Conservation (phyloP, 169 alveolate genomes). For the Cardiosporidium cionae region DNA sequence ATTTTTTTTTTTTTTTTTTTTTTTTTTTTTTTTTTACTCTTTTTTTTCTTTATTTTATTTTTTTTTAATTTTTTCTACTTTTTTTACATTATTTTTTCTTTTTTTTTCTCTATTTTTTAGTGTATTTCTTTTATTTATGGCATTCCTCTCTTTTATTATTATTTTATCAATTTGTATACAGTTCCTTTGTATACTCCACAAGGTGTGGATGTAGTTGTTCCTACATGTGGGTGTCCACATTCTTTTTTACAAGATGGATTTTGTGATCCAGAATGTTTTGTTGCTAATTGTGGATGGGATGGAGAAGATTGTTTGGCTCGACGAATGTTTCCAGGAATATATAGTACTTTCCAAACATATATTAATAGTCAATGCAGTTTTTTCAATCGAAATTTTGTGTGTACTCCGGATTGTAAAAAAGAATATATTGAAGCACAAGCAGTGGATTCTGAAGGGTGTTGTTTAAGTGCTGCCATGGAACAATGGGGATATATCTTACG, state of each 20-base stretch:
- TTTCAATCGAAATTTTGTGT: slow-evolving; percentile 10
- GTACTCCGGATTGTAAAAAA: slow-evolving; percentile 13
- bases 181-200: too few species aligned
- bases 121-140: too few species aligned
- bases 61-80: too few species aligned
- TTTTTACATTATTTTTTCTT: too few species aligned
- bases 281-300: slow-evolving; percentile 50
- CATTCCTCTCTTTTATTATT: too few species aligned
- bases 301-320: slow-evolving; percentile 43
- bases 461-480: slow-evolving; percentile 25
- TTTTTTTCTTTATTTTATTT: too few species aligned
- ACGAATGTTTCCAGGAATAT: slow-evolving; percentile 44
- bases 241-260: slow-evolving; percentile 41
- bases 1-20: too few species aligned
- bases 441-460: slow-evolving; percentile 22
- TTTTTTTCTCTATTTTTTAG: too few species aligned
- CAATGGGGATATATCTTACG: background rate
- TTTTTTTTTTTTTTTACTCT: too few species aligned
- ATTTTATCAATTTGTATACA: too few species aligned
- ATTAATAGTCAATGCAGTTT: slow-evolving; percentile 15
- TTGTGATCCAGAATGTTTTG: slow-evolving; percentile 47
- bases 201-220: slow-evolving; percentile 17
- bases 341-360: slow-evolving; percentile 12
- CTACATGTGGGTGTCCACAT: slow-evolving; percentile 25
- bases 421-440: slow-evolving; percentile 17